phyloP scores from a whole-genome alignment of 2,329 filamentous ascomycete species.

The Cladosporium cucumerinum region DNA sequence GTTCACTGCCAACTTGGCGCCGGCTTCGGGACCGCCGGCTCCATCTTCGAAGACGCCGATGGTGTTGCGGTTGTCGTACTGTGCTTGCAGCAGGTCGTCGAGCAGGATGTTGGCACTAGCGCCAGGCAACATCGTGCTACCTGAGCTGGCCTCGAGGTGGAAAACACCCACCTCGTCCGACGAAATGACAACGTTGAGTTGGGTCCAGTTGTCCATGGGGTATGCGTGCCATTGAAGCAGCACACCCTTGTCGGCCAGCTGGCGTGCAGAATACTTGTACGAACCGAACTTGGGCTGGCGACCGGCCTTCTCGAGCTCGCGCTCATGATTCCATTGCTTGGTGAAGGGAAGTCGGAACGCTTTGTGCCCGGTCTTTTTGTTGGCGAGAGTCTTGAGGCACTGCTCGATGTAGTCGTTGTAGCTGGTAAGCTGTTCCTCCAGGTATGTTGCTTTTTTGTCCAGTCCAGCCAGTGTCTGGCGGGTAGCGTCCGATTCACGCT shows the following conservation, averaged over 20 bases:
- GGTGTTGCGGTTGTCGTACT: conserved; percentile 95
- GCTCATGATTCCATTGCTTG: conserved; percentile 97
- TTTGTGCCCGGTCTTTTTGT: conserved; percentile 75
- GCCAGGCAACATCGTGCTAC: conserved; percentile 93
- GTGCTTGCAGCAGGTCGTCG: conserved; percentile 90
- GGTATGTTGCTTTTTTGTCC: conserved; percentile 82
- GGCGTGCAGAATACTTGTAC: conserved; percentile 92
- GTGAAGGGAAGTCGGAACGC: conserved; percentile 89
- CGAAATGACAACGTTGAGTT: conserved; percentile 89
- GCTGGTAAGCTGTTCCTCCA: conserved; percentile 92
- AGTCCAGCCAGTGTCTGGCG: conserved; percentile 70
- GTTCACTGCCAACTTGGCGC: conserved; percentile 88
- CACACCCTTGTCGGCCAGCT: conserved; percentile 88
- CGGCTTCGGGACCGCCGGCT: conserved; percentile 28
- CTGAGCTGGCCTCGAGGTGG: conserved; percentile 82
- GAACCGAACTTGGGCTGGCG: conserved; percentile 96
- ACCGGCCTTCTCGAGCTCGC: conserved; percentile 86
- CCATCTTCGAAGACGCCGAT: conserved; percentile 76
- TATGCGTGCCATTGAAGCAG: conserved; percentile 88
- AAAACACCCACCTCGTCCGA: conserved; percentile 94
- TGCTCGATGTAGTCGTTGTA: conserved; percentile 99
- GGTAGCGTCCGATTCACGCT: conserved; percentile 84
- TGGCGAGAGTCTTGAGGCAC: conserved; percentile 94
- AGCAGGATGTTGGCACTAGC: conserved; percentile 84
- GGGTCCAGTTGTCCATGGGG: conserved; percentile 77